Conservation (phyloP, 805 yeast genomes). For the Yarrowia osloensis region DNA sequence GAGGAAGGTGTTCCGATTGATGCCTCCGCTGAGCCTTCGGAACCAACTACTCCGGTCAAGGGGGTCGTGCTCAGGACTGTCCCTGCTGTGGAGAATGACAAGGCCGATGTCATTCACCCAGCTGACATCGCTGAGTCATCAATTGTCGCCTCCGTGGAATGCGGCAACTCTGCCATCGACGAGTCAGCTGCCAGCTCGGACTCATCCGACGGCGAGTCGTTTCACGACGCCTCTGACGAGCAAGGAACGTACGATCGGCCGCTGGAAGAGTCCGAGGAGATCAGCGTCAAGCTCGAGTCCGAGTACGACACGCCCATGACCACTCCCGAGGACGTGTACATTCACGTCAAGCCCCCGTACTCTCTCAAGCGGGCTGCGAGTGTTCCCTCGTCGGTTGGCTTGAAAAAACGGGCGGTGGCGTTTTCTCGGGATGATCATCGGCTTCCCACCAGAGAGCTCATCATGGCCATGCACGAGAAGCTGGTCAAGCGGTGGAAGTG, state of each 20-base stretch:
- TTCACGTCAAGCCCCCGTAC: neutral
- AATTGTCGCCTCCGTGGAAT: neutral
- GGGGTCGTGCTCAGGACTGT: too few relatives aligned
- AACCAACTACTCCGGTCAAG: too few relatives aligned
- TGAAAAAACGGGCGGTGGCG: neutral
- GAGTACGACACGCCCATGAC: neutral
- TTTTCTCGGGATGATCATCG: neutral
- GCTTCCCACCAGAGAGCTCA: neutral
- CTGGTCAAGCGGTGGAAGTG: neutral
- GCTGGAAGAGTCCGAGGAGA: neutral
- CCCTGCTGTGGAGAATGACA: too few relatives aligned
- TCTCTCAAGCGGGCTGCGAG: neutral
- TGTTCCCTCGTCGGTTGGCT: neutral
- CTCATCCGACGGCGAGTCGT: neutral
- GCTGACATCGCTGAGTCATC: too few relatives aligned
- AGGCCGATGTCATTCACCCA: too few relatives aligned
- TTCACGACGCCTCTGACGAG: neutral
- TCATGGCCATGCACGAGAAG: neutral
- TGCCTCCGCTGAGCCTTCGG: too few relatives aligned
- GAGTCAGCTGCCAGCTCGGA: neutral
- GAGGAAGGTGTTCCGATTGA: too few relatives aligned
- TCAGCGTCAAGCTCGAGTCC: neutral
- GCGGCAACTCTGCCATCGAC: neutral
- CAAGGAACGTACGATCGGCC: neutral
- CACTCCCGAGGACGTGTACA: neutral